Base-by-base conservation (phyloP, 2,329 filamentous ascomycete genomes). In the Chaetomiaceae sp. region DNA sequence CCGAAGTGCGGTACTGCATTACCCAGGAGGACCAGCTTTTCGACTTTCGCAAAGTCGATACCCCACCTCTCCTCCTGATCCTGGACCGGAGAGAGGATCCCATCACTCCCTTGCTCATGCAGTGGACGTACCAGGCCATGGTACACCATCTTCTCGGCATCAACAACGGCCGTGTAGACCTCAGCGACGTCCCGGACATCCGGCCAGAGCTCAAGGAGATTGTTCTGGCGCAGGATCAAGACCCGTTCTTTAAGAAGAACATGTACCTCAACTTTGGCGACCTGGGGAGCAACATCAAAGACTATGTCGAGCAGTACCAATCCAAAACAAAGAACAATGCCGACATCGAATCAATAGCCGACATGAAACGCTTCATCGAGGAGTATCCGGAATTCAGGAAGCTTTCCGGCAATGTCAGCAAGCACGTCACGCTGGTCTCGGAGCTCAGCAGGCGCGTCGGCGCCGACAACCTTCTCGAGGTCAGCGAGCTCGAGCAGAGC, bases 121-220 rank as follows among this genome's bases (percentile, higher is more conserved):
- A 99, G 66, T 99, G 93, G 93, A 99, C 93, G 21, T 99, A 99
- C 64, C 93, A 99, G 70, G 93, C 93, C n/a, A 99, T 99, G 91
- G 93, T 99, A 0, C 93, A 99, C 66, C 93, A 99, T 64, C 73
- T 97, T 2, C 76, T 99, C 12, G 93, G 93, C 5, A 96, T 99
- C 58, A 82, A 87, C 52, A 97, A 97, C 66, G 93, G 93, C n/a
- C 81, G 92, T 44, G 93, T 99, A 0, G 87, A 96, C 64, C 75
- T 99, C 30, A 86, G 85, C 55, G 81, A 88, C 49, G 84, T 96
- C 0, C 88, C 88, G 12, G 90, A 95, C 48, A 82, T 95, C 50
- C 78, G 88, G 14, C 86, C 89, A 1, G 92, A 96, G 66, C 75
- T 96, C 48, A 91, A 86, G 63, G 93, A 99, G 70, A 93, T 99